Conservation (phyloP, 139 green algal genomes). For the Pseudopediastrum boryanum region DNA sequence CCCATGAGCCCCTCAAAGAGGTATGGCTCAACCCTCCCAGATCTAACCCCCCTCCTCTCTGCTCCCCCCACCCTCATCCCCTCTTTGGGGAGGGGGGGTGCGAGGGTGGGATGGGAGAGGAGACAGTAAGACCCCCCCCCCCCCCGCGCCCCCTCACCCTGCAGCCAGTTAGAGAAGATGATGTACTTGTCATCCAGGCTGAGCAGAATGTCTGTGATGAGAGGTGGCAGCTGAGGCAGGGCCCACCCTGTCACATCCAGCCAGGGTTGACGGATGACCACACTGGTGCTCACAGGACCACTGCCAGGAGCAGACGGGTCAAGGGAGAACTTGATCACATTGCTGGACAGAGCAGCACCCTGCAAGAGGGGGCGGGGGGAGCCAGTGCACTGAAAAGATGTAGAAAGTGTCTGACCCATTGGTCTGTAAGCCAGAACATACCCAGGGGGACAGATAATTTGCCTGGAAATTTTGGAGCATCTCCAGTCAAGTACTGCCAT, state of each 20-base stretch:
- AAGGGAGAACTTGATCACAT: slow-evolving; percentile 69
- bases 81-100: no score
- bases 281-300: slow-evolving; percentile 10
- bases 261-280: slow-evolving; percentile 63
- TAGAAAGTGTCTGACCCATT: no score
- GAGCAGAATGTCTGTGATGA: slow-evolving; percentile 91
- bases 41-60: no score
- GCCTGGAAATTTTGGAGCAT: no score
- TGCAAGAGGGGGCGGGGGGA: neutral
- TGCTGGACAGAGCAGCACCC: slow-evolving; percentile 77
- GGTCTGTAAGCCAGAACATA: no score
- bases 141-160: slow-evolving; percentile 5
- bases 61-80: no score
- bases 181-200: slow-evolving; percentile 80
- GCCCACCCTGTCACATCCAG: slow-evolving; percentile 70
- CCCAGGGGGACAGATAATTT: no score
- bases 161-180: slow-evolving; percentile 80
- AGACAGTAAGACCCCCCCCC: no score
- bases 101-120: no score
- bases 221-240: slow-evolving; percentile 79
- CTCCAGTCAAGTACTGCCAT: no score
- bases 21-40: no score
- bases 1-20: no score
- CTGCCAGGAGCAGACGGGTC: slow-evolving; percentile 14
- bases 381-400: neutral